phyloP scores from a whole-genome alignment of 768 basidiomycete species.

The Tubosaeta brunneosetosa region DNA sequence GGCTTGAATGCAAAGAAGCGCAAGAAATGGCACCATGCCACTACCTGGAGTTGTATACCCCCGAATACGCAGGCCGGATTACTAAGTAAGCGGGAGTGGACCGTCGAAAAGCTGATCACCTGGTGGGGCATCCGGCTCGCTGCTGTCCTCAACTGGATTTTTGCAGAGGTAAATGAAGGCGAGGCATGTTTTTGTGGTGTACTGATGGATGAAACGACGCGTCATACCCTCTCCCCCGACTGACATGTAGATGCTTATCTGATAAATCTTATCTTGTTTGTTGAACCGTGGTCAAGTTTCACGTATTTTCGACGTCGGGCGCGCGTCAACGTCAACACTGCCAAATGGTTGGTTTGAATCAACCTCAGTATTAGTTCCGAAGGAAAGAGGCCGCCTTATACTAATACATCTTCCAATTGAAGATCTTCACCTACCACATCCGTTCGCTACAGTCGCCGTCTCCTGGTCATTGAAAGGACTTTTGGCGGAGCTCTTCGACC shows the following conservation, averaged over 20 bases:
- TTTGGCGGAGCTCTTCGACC: neutral
- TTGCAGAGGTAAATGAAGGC: slow-evolving; percentile 26
- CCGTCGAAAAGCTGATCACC: slow-evolving; percentile 78
- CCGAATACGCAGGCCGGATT: slow-evolving; percentile 71
- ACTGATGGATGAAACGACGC: neutral
- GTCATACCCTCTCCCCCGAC: neutral
- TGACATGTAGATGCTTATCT: neutral
- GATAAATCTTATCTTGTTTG: neutral
- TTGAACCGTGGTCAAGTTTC: neutral
- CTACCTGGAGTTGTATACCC: slow-evolving; percentile 75
- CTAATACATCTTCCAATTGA: neutral
- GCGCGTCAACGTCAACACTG: too few relatives aligned
- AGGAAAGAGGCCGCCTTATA: too few relatives aligned
- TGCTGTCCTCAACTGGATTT: slow-evolving; percentile 73
- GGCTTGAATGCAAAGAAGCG: neutral
- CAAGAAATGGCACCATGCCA: slow-evolving; percentile 19
- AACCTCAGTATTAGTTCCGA: too few relatives aligned
- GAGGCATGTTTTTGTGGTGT: slow-evolving; percentile 4
- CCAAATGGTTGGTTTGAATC: too few relatives aligned
- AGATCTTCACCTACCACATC: neutral
- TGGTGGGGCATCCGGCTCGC: slow-evolving; percentile 84
- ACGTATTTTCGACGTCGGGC: too few relatives aligned
- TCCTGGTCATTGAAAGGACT: neutral
- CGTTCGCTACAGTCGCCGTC: neutral
- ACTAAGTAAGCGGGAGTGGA: slow-evolving; percentile 43